Evolutionary conservation across 306 rosid species (phyloP), one percentile per base, ranked within the genome.

Genomic region (Adenanthera pavonina): DNA sequence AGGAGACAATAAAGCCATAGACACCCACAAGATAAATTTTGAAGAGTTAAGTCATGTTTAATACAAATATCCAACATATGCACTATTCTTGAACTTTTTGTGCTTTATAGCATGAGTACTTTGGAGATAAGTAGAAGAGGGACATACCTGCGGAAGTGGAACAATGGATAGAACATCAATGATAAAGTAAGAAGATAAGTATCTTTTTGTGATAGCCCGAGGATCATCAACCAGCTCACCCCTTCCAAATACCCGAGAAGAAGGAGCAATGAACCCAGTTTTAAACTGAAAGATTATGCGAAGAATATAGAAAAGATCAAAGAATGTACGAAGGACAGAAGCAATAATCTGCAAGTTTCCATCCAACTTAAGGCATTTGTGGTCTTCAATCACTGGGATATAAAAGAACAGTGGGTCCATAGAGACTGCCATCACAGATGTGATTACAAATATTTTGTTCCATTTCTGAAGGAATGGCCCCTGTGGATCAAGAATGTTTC

Each of bases 231-330:
- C 80, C 13, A 87, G 84, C 76, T 90, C 98, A 8, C 97, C 97
- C 83, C 97, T 89, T 72, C 99, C 99, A 43, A 93, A 96, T 17
- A 93, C 92, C 44, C 91, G 90, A 43, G 98, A 93, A 78, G 98
- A 87, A 72, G 99, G 97, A 13, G 94, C 93, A 25, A 96, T 89
- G 60, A 92, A 93, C 30, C 98, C 98, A 0, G 97, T 96, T 36
- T 87, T 91, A 74, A 96, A 96, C 77, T 93, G 91, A 84, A 91
- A 91, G 81, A 91, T 81, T 40, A 96, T 91, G 43, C 76, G 94
- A 81, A 93, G 83, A 79, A 91, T 35, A 62, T 93, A 92, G 77
- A 96, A 93, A 74, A 90, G 79, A 87, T 96, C 99, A 10, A 81
- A 89, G 83, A 93, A 80, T 10, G 99, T 83, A 30, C 98, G 97